These are phyloP conservation scores for Alternaria consortialis DNA, from an alignment of 2,329 filamentous ascomycete species.

Conservation along the genomic window DNA sequence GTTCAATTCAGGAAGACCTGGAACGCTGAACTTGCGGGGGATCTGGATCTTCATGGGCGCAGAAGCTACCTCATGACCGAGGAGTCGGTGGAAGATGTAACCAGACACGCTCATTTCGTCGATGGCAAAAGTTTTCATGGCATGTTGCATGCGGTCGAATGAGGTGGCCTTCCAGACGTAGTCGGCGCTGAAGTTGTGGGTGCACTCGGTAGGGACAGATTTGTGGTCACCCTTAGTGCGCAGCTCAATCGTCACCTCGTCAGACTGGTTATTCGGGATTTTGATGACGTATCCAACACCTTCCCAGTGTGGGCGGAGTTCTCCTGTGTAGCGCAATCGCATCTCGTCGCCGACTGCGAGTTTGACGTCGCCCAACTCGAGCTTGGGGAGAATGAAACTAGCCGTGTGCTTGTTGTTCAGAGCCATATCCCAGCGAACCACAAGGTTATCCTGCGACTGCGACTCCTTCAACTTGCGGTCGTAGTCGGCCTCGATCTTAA, in stretches of 20 bases:
- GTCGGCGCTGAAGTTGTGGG: constrained; percentile 96
- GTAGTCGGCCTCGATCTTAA: constrained; percentile 99
- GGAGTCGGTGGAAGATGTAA: constrained; percentile 96
- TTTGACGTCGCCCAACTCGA: constrained; percentile 97
- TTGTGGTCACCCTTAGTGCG: constrained; percentile 96
- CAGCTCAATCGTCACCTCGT: constrained; percentile 94
- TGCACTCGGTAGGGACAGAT: constrained; percentile 92
- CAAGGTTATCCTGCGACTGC: constrained; percentile 93
- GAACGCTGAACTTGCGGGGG: constrained; percentile 96
- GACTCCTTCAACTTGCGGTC: constrained; percentile 99
- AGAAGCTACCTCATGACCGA: constrained; percentile 93
- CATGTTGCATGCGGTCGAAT: constrained; percentile 98
- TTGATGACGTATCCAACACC: constrained; percentile 99
- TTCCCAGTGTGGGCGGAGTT: constrained; percentile 91
- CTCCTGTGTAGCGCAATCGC: constrained; percentile 95
- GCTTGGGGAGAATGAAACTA: constrained; percentile 94
- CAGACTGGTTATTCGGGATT: constrained; percentile 98
- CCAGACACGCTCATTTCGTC: constrained; percentile 98
- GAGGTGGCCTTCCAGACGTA: constrained; percentile 99
- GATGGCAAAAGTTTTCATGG: constrained; percentile 98
- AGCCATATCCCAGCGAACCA: constrained; percentile 93
- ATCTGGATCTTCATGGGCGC: constrained; percentile 95
- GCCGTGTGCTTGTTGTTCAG: constrained; percentile 97
- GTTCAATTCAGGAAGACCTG: constrained; percentile 92
- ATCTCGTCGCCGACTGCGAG: constrained; percentile 98